Base-by-base conservation (phyloP, 2,329 filamentous ascomycete genomes). In the Colletotrichum sp. region DNA sequence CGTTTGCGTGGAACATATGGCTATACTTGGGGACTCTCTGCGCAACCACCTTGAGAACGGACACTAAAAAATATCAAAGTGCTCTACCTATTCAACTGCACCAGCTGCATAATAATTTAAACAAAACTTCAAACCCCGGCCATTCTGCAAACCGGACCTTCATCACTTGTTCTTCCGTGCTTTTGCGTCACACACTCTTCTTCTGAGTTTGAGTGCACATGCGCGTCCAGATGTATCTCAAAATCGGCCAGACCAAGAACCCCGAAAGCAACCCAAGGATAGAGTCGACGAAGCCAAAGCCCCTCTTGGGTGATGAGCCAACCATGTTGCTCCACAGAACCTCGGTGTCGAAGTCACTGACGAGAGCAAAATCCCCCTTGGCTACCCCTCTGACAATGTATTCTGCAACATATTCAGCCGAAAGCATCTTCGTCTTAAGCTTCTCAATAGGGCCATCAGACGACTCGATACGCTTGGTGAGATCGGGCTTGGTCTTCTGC, bases 391-490 rank as follows among this genome's bases (percentile, higher is more conserved):
- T 76, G 16, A 82, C 74, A 36, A 80, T 78, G 30, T 77, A 66
- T 5, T 70, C 56, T 6, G 80, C 80, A 8, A 81, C 73, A 38
- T 79, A 70, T 9, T 79, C 79, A 4, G 78, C 76, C 7, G 77
- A 79, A 2, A 80, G 80, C 32, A 77, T 80, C 2, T 64, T 61
- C 8, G 73, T 73, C 65, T 78, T 62, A 1, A 81, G 77, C 36
- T 78, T 73, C 21, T 76, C 75, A 32, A 78, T 55, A 5, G 74
- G 48, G 5, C 60, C 70, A 12, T 76, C 71, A 6, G 78, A 74
- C 1, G 80, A 80, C 73, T 82, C 77, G 7, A 82, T 79, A 5
- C 78, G 79, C 74, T 81, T 82, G 1, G 81, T 81, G 9, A 82
- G 67, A 8, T 65, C 66, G 6, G 79, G 78, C 76, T 82, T 81